phyloP scores from a whole-genome alignment of 106 monocot species.

The Xerophyta viscosa region DNA sequence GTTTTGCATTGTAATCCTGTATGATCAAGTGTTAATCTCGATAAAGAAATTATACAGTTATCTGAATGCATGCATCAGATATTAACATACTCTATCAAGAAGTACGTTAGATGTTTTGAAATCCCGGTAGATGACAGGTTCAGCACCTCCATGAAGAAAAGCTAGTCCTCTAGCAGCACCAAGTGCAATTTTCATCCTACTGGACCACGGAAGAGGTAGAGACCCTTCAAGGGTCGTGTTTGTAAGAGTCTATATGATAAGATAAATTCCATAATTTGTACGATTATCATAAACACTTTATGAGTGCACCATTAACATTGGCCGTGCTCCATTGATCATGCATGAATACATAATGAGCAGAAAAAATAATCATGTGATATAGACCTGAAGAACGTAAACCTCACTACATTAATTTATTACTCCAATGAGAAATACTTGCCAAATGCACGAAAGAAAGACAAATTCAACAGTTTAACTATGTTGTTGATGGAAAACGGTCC shows the following conservation, averaged over 20 bases:
- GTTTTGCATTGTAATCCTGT: conserved; percentile 85
- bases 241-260: background rate
- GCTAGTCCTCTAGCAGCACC: conserved; percentile 88
- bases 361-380: too few species aligned
- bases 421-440: too few species aligned
- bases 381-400: too few species aligned
- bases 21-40: conserved; percentile 1
- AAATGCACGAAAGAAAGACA: too few species aligned
- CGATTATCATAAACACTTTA: too few species aligned
- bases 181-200: conserved; percentile 77
- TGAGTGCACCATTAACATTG: too few species aligned
- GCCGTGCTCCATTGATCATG: too few species aligned
- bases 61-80: background rate
- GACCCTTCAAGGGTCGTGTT: conserved; percentile 39
- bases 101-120: conserved; percentile 92
- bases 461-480: too few species aligned
- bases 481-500: too few species aligned
- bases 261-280: too few species aligned
- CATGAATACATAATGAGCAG: too few species aligned
- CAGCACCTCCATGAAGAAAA: conserved; percentile 70
- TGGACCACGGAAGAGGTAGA: conserved; percentile 84
- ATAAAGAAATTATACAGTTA: background rate
- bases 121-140: conserved; percentile 86
- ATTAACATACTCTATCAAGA: conserved; percentile 47
- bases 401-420: too few species aligned